phyloP scores from a whole-genome alignment of 192 early-diverging fungal genomes.

The Coemansia sp. region DNA sequence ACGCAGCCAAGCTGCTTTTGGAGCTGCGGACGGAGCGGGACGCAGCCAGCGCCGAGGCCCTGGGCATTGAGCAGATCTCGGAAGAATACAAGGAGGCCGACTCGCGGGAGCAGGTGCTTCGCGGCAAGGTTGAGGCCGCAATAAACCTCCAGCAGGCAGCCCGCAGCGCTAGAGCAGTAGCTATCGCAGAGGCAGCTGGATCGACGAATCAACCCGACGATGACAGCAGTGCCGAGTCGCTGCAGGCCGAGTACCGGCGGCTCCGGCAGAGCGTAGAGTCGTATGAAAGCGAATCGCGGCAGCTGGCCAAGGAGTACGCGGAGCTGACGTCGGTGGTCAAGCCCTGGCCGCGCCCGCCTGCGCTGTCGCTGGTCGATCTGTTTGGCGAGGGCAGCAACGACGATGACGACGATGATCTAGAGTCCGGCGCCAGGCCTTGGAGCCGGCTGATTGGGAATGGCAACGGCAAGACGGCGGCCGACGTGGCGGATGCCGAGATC shows the following conservation, averaged over 20 bases:
- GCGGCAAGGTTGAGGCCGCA: conserved; percentile 13
- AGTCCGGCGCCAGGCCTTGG: neutral
- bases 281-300: conserved; percentile 17
- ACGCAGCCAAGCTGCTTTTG: conserved; percentile 36
- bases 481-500: conserved; percentile 5
- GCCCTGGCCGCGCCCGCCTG: conserved; percentile 26
- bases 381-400: neutral
- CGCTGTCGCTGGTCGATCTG: conserved; percentile 4
- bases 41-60: conserved; percentile 1
- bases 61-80: neutral
- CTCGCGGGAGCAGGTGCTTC: conserved; percentile 8
- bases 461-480: neutral
- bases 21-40: conserved; percentile 40
- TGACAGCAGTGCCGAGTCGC: neutral
- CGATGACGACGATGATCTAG: neutral
- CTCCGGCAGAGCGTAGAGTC: conserved; percentile 8
- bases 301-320: conserved; percentile 31
- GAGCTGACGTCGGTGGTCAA: conserved; percentile 21
- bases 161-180: conserved; percentile 1
- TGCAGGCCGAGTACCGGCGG: conserved; percentile 22
- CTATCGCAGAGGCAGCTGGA: neutral
- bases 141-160: conserved; percentile 31
- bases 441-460: no score
- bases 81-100: conserved; percentile 1
- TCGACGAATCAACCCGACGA: no score